Conservation (phyloP, 176 grass and related monocot species). For the Avena insularis region DNA sequence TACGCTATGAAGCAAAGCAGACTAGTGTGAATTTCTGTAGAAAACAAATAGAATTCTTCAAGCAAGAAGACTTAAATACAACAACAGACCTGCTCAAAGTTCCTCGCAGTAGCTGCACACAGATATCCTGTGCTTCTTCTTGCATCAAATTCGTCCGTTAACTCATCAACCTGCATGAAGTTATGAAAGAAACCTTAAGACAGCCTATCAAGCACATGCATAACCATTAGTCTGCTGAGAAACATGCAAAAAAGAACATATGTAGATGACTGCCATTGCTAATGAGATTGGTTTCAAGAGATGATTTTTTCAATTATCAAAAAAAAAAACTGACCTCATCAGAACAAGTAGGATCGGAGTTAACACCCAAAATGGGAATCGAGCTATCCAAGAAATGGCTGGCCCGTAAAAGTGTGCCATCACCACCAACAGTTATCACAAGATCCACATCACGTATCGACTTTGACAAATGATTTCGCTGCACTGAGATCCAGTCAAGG, state of each 20-base stretch:
- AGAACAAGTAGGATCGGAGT: conserved; percentile 83
- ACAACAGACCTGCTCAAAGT: conserved; percentile 78
- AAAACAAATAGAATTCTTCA: background rate
- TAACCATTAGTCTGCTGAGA: conserved; percentile 11
- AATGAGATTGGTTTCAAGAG: background rate
- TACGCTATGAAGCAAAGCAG: background rate
- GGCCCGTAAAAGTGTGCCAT: conserved; percentile 83
- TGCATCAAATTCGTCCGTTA: conserved; percentile 88
- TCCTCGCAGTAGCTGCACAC: conserved; percentile 74
- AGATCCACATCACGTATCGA: conserved; percentile 80
- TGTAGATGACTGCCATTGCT: background rate
- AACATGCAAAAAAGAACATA: background rate
- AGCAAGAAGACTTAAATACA: conserved; percentile 6
- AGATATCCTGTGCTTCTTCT: conserved; percentile 94
- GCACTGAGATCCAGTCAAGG: conserved; percentile 61
- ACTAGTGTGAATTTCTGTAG: background rate
- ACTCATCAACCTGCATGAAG: conserved; percentile 72
- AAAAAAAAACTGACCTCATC: conserved; percentile 59
- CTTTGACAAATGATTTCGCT: conserved; percentile 63
- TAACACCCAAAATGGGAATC: conserved; percentile 86
- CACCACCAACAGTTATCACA: conserved; percentile 84
- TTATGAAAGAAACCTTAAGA: conserved; percentile 30
- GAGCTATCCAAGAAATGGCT: conserved; percentile 82
- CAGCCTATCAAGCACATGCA: conserved; percentile 20
- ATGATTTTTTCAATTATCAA: conserved; percentile 1